These are phyloP conservation scores for Selaginella moellendorffii DNA, from an alignment of 75 land plant species.

Conservation along the genomic window DNA sequence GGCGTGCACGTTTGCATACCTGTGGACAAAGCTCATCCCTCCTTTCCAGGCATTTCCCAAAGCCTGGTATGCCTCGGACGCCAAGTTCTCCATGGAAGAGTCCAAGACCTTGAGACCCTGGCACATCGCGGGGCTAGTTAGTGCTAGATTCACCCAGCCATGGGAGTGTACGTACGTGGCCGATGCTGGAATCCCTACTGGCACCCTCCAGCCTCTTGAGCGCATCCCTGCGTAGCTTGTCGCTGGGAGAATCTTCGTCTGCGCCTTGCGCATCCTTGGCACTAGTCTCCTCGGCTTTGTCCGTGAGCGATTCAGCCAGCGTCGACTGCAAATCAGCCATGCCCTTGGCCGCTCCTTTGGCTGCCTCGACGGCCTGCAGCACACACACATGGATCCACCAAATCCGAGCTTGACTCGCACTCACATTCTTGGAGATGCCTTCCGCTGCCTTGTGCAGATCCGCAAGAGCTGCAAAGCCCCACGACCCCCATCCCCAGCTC, in stretches of 20 bases:
- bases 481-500: constrained; percentile 45
- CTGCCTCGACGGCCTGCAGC: constrained; percentile 59
- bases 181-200: constrained; percentile 62
- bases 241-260: constrained; percentile 28
- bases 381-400: neutral
- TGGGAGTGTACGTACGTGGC: constrained; percentile 31
- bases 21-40: constrained; percentile 52
- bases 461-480: constrained; percentile 32
- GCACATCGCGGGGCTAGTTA: neutral
- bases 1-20: constrained; percentile 26
- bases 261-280: constrained; percentile 9
- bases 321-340: constrained; percentile 39
- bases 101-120: constrained; percentile 92
- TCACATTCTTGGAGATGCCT: constrained; percentile 52
- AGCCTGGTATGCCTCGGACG: constrained; percentile 94
- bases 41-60: constrained; percentile 82
- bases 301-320: constrained; percentile 10
- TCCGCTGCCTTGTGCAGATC: constrained; percentile 51
- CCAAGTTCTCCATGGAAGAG: constrained; percentile 68
- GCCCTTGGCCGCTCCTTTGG: constrained; percentile 60
- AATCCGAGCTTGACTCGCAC: neutral
- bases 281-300: constrained; percentile 25
- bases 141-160: neutral
- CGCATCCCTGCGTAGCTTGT: constrained; percentile 42
- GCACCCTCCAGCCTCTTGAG: constrained; percentile 74